A percentile compares a stretch with the other conserved stretches of the same genome.
phyloP scores from a whole-genome alignment of 495 filamentous ascomycete species.

The Neurospora terricola region DNA sequence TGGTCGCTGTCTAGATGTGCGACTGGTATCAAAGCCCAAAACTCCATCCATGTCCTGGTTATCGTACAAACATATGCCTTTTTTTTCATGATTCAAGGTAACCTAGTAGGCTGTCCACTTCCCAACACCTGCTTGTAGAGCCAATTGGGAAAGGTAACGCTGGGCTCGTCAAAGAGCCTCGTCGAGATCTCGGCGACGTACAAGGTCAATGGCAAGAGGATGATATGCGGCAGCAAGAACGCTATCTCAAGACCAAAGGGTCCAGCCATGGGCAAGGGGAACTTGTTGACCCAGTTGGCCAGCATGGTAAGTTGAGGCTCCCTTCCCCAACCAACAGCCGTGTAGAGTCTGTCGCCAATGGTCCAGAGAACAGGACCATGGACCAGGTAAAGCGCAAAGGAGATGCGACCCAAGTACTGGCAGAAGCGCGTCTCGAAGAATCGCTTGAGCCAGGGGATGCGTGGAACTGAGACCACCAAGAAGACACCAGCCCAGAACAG shows the following conservation, averaged over 20 bases:
- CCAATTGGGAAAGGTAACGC: constrained; percentile 44
- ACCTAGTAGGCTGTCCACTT: background rate
- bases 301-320: constrained; percentile 20
- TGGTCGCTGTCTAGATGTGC: background rate
- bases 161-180: constrained; percentile 45
- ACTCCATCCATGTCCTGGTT: background rate
- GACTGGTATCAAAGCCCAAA: background rate
- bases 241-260: constrained; percentile 44
- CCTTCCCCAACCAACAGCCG: constrained; percentile 38
- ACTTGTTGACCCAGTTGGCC: constrained; percentile 33
- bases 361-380: constrained; percentile 48
- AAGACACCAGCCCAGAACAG: constrained; percentile 43
- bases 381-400: constrained; percentile 55
- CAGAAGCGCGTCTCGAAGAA: constrained; percentile 50
- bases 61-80: background rate
- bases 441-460: constrained; percentile 32
- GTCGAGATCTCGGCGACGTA: constrained; percentile 49
- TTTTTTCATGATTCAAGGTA: background rate
- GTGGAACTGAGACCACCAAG: constrained; percentile 43
- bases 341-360: constrained; percentile 37
- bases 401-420: constrained; percentile 56
- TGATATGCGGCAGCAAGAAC: constrained; percentile 42
- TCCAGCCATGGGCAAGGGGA: constrained; percentile 38
- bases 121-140: constrained; percentile 29
- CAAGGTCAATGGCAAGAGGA: constrained; percentile 46